Percentiles rank a stretch among this genome's conserved stretches.
These are phyloP conservation scores for Vigna nakashimae DNA, from an alignment of 306 rosid genomes.

Conservation along the genomic window DNA sequence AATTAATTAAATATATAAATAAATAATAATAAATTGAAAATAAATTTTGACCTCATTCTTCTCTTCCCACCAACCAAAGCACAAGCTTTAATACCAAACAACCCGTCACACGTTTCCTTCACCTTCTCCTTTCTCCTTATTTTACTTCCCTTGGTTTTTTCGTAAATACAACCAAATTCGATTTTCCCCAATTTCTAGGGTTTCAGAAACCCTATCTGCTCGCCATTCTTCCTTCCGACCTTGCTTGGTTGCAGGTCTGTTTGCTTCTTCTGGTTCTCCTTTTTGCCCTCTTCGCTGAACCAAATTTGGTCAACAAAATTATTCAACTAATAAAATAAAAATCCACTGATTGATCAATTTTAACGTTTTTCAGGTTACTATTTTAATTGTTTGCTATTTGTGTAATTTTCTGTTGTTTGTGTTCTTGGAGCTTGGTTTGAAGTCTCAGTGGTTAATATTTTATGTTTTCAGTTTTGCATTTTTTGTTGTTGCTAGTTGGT, in stretches of 20 bases:
- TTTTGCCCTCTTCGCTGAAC: conserved; percentile 8
- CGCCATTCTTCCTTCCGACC: conserved; percentile 4
- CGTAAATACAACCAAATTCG: conserved; percentile 19
- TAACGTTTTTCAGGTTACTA: background rate
- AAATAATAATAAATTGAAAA: background rate
- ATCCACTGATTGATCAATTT: background rate
- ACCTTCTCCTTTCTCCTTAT: background rate
- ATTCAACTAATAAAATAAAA: background rate
- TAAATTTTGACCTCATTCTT: conserved; percentile 9
- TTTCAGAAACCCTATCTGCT: conserved; percentile 43
- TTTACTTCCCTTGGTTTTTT: background rate
- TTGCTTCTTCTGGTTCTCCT: conserved; percentile 12
- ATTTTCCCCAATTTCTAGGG: conserved; percentile 51
- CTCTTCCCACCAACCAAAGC: conserved; percentile 37
- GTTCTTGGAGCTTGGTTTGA: background rate
- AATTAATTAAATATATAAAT: background rate
- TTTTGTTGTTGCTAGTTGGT: background rate
- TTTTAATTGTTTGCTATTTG: background rate
- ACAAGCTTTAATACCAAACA: background rate
- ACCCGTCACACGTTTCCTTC: conserved; percentile 42
- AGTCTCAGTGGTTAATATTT: conserved; percentile 8
- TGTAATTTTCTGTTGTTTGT: background rate
- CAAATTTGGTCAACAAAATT: background rate
- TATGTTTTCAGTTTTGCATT: background rate
- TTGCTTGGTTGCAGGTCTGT: conserved; percentile 55